Evolutionary conservation across 2,329 filamentous ascomycete genomes (phyloP).

Genomic region (Mariannaea elegans): DNA sequence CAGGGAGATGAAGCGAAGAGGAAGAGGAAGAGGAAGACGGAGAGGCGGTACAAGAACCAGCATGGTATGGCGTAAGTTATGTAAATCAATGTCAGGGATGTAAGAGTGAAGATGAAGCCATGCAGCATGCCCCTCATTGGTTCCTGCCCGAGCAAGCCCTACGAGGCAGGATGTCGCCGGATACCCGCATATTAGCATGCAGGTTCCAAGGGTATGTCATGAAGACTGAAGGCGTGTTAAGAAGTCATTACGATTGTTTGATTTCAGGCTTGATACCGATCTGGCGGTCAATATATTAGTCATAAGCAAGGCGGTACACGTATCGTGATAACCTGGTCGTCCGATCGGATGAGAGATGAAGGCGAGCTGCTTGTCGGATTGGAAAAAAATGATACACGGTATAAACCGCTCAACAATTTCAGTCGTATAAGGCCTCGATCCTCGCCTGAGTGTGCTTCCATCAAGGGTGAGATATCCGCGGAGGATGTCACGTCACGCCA

Average conservation of each 20-base stretch:
- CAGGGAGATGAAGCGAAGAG: slow-evolving; percentile 16
- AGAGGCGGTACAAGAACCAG: not conserved
- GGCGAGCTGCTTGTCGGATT: not conserved
- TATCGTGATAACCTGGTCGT: not conserved
- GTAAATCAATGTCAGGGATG: slow-evolving; percentile 14
- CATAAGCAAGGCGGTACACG: not conserved
- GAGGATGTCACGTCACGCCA: slow-evolving; percentile 33
- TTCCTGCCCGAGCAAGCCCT: slow-evolving; percentile 26
- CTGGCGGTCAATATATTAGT: not conserved
- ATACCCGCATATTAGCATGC: slow-evolving; percentile 30
- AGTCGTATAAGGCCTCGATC: slow-evolving; percentile 18
- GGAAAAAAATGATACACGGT: slow-evolving; percentile 4
- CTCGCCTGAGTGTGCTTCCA: slow-evolving; percentile 29
- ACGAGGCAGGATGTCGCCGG: slow-evolving; percentile 19
- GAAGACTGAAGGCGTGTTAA: not conserved
- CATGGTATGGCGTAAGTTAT: slow-evolving; percentile 12
- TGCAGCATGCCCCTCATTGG: slow-evolving; percentile 15
- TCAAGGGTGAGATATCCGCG: slow-evolving; percentile 21
- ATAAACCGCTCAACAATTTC: slow-evolving; percentile 15
- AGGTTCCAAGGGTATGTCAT: slow-evolving; percentile 24
- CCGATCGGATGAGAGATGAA: not conserved
- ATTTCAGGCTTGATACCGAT: not conserved
- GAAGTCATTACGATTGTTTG: not conserved
- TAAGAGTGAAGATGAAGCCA: slow-evolving; percentile 18
- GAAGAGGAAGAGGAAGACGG: not conserved